Evolutionary conservation across 441 rosid species (phyloP), one percentile per base, ranked within the genome.

Genomic region (Brassica balearica): DNA sequence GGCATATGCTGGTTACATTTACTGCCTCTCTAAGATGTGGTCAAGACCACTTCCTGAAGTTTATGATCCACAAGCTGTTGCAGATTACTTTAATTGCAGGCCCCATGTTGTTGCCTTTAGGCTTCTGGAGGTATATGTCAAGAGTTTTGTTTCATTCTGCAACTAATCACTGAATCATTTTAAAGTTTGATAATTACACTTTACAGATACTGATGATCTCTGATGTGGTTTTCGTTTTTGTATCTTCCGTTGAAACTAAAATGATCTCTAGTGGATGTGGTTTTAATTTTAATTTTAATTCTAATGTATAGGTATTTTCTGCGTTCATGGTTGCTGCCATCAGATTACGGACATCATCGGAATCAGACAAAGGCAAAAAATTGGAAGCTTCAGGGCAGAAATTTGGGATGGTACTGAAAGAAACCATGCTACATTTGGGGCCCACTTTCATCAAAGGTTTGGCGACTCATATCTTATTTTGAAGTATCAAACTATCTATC

Each of bases 381-480:
- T 86, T 84, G 68, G 86, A 78, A 73, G 79, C 82, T 62, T 86
- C 93, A 43, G 89, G 85, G 77, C 86, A 91, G 73, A 68, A 83
- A 72, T 88, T 91, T 85, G 98, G 99, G 69, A 81, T 88, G 82
- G 87, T 89, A 29, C 80, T 95, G 84, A 95, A 95, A 86, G 94
- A 92, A 85, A 89, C 96, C 65, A 81, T 93, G 94, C 85, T 95
- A 64, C 81, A 86, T 84, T 76, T 95, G 83, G 99, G 99, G 12
- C 99, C 99, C 65, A 95, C 99, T 74, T 95, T 95, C 84, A 88
- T 95, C 81, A 95, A 95, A 90, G 99, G 99, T 95, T 56, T 78
- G 85, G 53, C 4, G 8, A 27, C 38, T 60, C 61, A 73, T 56
- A 65, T 76, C 14, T 25, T 36, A 8, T 63, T 80, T 29, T 55